Evolutionary conservation across 305 asterid species (phyloP).

Genomic region (Petunia hybrid): DNA sequence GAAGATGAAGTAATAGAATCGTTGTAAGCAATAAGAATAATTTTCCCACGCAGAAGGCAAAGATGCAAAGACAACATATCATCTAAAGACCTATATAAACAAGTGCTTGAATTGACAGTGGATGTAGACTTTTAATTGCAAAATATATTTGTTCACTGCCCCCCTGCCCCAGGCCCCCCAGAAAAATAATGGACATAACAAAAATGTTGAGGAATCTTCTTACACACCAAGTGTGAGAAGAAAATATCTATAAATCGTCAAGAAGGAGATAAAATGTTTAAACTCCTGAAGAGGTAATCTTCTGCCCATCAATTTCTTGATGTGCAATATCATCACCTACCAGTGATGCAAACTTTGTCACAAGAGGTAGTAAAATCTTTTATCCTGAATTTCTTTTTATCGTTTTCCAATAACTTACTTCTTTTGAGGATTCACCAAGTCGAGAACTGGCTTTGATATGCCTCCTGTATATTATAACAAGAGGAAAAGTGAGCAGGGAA

Average conservation of each 20-base stretch:
- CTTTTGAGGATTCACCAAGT: conserved; percentile 94
- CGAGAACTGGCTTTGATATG: conserved; percentile 68
- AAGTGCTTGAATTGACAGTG: background rate
- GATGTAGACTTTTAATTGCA: background rate
- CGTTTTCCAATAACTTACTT: conserved; percentile 65
- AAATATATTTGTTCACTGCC: conserved; percentile 1
- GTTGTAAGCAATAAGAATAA: background rate
- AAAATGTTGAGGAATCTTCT: conserved; percentile 8
- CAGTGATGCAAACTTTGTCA: background rate
- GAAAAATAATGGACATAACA: background rate
- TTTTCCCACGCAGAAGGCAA: background rate
- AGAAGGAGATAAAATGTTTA: background rate
- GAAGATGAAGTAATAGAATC: conserved; percentile 23
- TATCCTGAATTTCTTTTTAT: background rate
- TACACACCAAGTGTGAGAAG: background rate
- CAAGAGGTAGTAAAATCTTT: background rate
- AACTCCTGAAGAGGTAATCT: background rate
- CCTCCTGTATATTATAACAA: conserved; percentile 59
- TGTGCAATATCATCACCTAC: conserved; percentile 11
- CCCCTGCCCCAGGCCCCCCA: background rate
- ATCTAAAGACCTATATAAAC: conserved; percentile 5
- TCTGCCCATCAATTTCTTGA: conserved; percentile 10
- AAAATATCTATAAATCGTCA: background rate
- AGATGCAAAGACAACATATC: conserved; percentile 22
- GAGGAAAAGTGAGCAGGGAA: conserved; percentile 10